Evolutionary conservation across 768 basidiomycete genomes (phyloP), one percentile per base, ranked within the genome.

Genomic region (Russula vinacea): DNA sequence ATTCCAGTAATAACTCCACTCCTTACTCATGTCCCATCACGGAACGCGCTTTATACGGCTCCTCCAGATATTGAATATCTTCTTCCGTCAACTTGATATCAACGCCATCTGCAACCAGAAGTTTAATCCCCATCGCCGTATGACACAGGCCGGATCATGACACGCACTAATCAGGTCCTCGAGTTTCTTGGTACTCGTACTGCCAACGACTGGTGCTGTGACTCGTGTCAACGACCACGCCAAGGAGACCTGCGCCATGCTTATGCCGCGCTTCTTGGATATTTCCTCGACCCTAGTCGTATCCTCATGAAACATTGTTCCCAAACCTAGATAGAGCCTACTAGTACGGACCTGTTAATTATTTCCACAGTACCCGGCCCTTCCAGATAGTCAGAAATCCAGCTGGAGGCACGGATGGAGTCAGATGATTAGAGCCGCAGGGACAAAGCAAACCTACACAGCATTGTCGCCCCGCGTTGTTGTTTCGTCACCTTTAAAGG

Each of bases 191-290:
- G 65, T 17, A 35, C n/a, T 65, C 13, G 66, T 67, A 26, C 59
- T 45, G 9, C 66, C 66, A 47, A 67, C 39, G 33, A 67, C 26
- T 13, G 66, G 66, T 1, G 66, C 58, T 8, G 58, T 45, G 19
- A 58, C 59, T 19, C 58, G 56, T 24, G 58, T 52, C 54, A 57
- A 45, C 5, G 59, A 65, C 67, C 67, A 80, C 14, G 80, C 76
- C 44, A 79, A 65, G 5, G 80, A 73, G 56, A 81, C 69, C 55
- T 80, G 77, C 0, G 77, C 77, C 79, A 80, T 81, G 58, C 71
- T 77, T 22, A 74, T 67, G 5, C 74, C 74, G 55, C 73, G 76
- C 64, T 69, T 77, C 44, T 70, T 67, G 13, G 79, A 75, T 9
- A 80, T 63, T 64, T 78, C 76, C 66, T 79, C 74, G 47, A 80